Percentiles rank a stretch among this genome's conserved stretches.
phyloP scores from a whole-genome alignment of 208 protist species.

The Angomonas deanei region DNA sequence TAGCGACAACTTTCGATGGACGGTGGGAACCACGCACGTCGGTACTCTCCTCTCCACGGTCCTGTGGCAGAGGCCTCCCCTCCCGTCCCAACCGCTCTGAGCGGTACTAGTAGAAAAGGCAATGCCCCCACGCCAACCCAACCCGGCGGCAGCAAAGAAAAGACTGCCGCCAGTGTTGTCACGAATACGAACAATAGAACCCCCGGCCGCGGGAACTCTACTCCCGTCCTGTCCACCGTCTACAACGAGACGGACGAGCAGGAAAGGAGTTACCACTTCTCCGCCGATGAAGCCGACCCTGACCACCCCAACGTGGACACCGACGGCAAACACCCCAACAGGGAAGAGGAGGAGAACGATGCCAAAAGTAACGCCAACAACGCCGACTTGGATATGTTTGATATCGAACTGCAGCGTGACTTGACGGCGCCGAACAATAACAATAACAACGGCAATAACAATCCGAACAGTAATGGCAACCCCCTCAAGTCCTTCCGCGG shows the following conservation, averaged over 20 bases:
- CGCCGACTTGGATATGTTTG: constrained; percentile 57
- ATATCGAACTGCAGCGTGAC: constrained; percentile 57
- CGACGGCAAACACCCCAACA: constrained; percentile 1
- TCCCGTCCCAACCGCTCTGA: background rate
- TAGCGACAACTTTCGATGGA: constrained; percentile 1
- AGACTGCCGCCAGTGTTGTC: background rate
- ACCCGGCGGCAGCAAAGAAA: background rate
- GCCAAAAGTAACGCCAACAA: background rate
- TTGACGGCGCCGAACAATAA: constrained; percentile 8
- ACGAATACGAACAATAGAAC: constrained; percentile 3
- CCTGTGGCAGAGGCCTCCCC: background rate
- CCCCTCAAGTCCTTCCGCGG: background rate
- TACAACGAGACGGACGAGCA: background rate
- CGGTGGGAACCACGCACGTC: background rate
- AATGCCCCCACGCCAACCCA: background rate
- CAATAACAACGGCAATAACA: background rate
- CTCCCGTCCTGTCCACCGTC: too few species aligned
- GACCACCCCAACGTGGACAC: background rate
- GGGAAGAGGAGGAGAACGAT: background rate
- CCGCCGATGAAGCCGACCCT: too few species aligned
- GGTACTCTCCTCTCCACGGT: background rate
- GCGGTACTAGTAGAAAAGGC: background rate
- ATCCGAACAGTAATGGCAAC: background rate
- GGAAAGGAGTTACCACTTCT: background rate
- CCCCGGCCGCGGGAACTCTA: background rate